Conservation (phyloP, 2,329 filamentous ascomycete species). For the Bipolaris sorokiniana region DNA sequence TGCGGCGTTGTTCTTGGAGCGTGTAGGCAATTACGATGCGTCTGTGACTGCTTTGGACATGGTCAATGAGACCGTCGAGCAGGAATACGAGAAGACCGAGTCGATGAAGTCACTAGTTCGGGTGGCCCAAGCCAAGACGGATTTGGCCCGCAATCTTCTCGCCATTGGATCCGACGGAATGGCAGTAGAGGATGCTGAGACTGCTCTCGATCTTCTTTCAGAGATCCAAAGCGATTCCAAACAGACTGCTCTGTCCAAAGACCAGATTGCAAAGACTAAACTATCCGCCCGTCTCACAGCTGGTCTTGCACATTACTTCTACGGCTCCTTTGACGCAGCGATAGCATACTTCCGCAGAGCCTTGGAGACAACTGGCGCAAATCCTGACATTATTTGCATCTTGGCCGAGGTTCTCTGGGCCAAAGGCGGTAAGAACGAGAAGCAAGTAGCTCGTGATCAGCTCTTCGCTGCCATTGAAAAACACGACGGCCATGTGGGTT, state of each 20-base stretch:
- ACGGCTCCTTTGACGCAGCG: conserved; percentile 68
- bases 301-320: conserved; percentile 81
- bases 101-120: conserved; percentile 73
- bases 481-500: conserved; percentile 76
- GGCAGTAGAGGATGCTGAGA: conserved; percentile 80
- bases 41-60: conserved; percentile 69
- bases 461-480: conserved; percentile 81
- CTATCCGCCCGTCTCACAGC: conserved; percentile 86
- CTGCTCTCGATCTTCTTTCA: conserved; percentile 76
- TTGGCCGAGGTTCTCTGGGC: conserved; percentile 94
- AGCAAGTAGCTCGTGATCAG: conserved; percentile 75
- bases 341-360: conserved; percentile 81
- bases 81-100: conserved; percentile 83
- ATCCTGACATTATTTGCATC: conserved; percentile 85
- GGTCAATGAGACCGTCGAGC: conserved; percentile 74
- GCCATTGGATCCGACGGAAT: conserved; percentile 68
- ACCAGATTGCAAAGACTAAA: conserved; percentile 71
- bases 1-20: conserved; percentile 79
- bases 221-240: conserved; percentile 64
- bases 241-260: conserved; percentile 62
- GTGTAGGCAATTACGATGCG: conserved; percentile 70
- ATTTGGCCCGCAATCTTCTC: conserved; percentile 83
- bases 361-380: conserved; percentile 74
- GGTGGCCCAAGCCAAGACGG: conserved; percentile 83
- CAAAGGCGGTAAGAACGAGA: conserved; percentile 75